Percentiles rank a stretch among this genome's conserved stretches.
These are phyloP conservation scores for Vitis cinerea DNA, from an alignment of 164 flowering plant genomes.

Conservation along the genomic window DNA sequence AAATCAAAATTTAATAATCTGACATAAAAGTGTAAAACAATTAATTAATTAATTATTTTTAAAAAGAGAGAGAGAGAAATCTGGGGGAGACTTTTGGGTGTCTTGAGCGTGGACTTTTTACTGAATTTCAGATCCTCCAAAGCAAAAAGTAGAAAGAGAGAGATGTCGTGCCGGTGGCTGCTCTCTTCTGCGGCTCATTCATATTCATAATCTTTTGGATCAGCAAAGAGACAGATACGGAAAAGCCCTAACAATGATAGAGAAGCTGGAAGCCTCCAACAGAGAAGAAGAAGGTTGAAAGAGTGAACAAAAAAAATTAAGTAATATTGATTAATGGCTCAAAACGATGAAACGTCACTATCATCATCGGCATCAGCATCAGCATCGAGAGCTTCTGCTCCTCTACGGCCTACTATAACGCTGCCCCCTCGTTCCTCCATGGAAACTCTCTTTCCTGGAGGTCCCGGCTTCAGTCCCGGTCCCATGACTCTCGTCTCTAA, in stretches of 20 bases:
- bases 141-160: neutral
- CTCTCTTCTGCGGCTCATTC: no score
- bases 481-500: slow-evolving; percentile 66
- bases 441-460: slow-evolving; percentile 33
- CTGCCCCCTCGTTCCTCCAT: slow-evolving; percentile 43
- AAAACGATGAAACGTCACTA: slow-evolving; percentile 12
- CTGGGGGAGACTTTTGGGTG: neutral
- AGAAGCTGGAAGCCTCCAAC: neutral
- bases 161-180: no score
- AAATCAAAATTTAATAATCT: no score
- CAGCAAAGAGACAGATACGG: neutral
- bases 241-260: neutral
- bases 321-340: slow-evolving; percentile 25
- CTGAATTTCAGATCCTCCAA: slow-evolving; percentile 24
- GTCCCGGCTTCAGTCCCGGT: slow-evolving; percentile 55
- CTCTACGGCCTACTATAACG: slow-evolving; percentile 35
- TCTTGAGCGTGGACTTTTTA: slow-evolving; percentile 33
- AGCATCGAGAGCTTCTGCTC: slow-evolving; percentile 8
- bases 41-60: no score
- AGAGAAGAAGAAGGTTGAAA: neutral
- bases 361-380: slow-evolving; percentile 3
- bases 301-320: neutral
- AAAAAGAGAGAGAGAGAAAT: no score
- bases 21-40: no score
- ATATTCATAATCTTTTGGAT: no score